phyloP scores from a whole-genome alignment of 2,329 filamentous ascomycete genomes.

The Didymella glomerata region DNA sequence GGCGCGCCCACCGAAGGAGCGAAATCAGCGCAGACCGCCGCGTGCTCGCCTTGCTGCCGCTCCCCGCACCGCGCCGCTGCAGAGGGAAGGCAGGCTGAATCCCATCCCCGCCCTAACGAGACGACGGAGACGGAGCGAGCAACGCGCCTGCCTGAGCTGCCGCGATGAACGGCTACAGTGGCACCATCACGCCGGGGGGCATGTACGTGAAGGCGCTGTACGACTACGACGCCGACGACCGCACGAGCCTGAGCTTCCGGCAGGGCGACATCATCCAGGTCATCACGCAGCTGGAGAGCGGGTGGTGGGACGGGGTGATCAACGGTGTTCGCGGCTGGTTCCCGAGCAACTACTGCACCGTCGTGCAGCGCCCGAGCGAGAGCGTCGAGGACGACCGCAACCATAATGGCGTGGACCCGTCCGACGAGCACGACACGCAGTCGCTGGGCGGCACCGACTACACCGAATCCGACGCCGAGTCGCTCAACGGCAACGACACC shows the following conservation, averaged over 20 bases:
- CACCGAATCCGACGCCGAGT: constrained; percentile 58
- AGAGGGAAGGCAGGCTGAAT: constrained; percentile 27
- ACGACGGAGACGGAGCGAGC: constrained; percentile 2
- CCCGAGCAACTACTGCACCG: constrained; percentile 96
- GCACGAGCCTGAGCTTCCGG: constrained; percentile 94
- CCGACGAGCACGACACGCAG: constrained; percentile 54
- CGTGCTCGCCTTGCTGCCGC: constrained; percentile 25
- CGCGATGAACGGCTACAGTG: constrained; percentile 61
- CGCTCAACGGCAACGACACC: constrained; percentile 50
- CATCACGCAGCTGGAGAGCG: constrained; percentile 95
- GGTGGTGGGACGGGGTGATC: constrained; percentile 99
- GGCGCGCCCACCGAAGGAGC: constrained; percentile 25
- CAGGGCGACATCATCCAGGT: constrained; percentile 98
- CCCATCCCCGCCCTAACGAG: constrained; percentile 19
- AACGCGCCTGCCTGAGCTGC: constrained; percentile 23
- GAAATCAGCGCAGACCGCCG: constrained; percentile 28
- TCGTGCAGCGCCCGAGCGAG: constrained; percentile 80
- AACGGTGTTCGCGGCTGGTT: constrained; percentile 98
- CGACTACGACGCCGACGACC: constrained; percentile 94
- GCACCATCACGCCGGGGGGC: constrained; percentile 59
- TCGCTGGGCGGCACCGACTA: constrained; percentile 54
- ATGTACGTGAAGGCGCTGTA: constrained; percentile 96
- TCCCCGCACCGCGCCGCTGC: constrained; percentile 24
- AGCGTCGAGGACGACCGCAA: constrained; percentile 69
- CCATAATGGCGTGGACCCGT: constrained; percentile 62